Conservation (phyloP, 2,329 filamentous ascomycete species). For the Ascochyta clinopodiicola region DNA sequence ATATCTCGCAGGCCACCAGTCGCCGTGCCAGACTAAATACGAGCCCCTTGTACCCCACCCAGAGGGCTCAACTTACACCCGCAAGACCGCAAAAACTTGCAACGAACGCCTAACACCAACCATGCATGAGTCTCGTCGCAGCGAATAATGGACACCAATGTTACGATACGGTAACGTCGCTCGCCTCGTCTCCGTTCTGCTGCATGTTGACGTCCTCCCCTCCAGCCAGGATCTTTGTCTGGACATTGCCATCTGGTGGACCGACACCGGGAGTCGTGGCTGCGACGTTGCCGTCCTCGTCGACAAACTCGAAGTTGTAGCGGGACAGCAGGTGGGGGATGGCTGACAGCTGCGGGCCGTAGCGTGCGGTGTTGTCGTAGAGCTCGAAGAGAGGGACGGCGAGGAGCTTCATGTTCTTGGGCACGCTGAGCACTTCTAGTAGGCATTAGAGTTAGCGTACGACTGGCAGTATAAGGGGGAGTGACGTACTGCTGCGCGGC, state of each 20-base stretch:
- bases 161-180: constrained; percentile 45
- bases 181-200: constrained; percentile 45
- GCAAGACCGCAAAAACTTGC: background rate
- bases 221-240: constrained; percentile 48
- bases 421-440: constrained; percentile 89
- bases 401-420: constrained; percentile 99
- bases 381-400: constrained; percentile 96
- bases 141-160: background rate
- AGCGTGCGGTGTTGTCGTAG: constrained; percentile 94
- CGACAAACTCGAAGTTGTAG: constrained; percentile 97
- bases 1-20: too few species aligned
- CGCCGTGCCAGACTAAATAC: too few species aligned
- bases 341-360: constrained; percentile 93
- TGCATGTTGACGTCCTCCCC: constrained; percentile 49
- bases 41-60: background rate
- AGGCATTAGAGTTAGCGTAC: constrained; percentile 16
- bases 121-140: background rate
- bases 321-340: constrained; percentile 93
- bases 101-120: constrained; percentile 1
- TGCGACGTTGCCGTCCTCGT: constrained; percentile 88
- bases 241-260: constrained; percentile 50
- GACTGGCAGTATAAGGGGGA: constrained; percentile 7
- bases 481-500: constrained; percentile 77
- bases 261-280: constrained; percentile 82
- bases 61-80: background rate